Evolutionary conservation across 2,329 filamentous ascomycete genomes (phyloP).

Genomic region (Xylaria polymorpha): DNA sequence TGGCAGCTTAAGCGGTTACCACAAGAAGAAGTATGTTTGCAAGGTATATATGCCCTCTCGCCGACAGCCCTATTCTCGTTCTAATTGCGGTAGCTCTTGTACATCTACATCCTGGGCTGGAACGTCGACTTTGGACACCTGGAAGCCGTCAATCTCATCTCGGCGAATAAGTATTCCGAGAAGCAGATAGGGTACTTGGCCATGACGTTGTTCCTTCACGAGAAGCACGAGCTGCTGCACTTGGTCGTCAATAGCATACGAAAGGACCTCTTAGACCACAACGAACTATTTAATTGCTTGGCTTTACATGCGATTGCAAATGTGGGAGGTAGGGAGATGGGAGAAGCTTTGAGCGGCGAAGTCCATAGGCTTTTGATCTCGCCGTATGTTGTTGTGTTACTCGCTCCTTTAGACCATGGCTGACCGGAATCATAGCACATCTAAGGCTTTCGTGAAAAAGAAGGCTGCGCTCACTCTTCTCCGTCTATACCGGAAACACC

Average conservation of each 20-base stretch:
- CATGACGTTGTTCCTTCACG: slow-evolving; percentile 96
- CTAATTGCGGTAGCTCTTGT: slow-evolving; percentile 74
- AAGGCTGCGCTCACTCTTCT: slow-evolving; percentile 95
- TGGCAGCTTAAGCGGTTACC: slow-evolving; percentile 91
- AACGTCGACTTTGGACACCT: slow-evolving; percentile 99
- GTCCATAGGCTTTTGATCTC: slow-evolving; percentile 95
- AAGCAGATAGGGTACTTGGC: slow-evolving; percentile 99
- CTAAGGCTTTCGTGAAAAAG: slow-evolving; percentile 98
- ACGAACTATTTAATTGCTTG: slow-evolving; percentile 97
- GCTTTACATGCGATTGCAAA: slow-evolving; percentile 98
- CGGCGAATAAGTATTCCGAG: slow-evolving; percentile 96
- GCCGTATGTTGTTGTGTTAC: slow-evolving; percentile 70
- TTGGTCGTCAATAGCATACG: slow-evolving; percentile 98
- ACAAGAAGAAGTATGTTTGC: slow-evolving; percentile 99
- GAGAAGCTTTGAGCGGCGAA: slow-evolving; percentile 89
- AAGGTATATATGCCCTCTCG: slow-evolving; percentile 69
- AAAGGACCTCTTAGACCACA: slow-evolving; percentile 93
- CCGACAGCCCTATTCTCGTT: slow-evolving; percentile 20
- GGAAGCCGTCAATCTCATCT: slow-evolving; percentile 97
- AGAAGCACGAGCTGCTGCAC: slow-evolving; percentile 95
- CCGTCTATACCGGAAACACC: slow-evolving; percentile 92
- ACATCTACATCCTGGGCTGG: slow-evolving; percentile 99
- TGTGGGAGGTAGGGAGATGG: slow-evolving; percentile 96
- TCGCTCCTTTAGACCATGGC: slow-evolving; percentile 10
- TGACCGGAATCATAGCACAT: slow-evolving; percentile 59